These are phyloP conservation scores for Panellus pusillus DNA, from an alignment of 768 basidiomycete genomes.

Conservation along the genomic window DNA sequence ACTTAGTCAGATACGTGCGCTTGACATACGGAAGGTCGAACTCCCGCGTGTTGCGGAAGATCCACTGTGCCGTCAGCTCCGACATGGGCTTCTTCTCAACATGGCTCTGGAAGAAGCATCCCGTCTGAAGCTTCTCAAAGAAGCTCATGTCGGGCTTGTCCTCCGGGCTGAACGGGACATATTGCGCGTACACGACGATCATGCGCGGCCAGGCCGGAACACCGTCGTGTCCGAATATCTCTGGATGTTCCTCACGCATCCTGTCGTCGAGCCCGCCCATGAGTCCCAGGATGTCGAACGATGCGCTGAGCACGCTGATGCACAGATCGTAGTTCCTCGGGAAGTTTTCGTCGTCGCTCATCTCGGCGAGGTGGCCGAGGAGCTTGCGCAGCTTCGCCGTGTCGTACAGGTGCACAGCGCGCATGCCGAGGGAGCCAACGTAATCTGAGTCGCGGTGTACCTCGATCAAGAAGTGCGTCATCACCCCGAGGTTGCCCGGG, in stretches of 20 bases:
- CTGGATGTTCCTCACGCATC: constrained; percentile 15
- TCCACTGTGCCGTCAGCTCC: constrained; percentile 14
- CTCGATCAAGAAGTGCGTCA: constrained; percentile 12
- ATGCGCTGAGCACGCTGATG: constrained; percentile 13
- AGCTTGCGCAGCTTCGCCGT: constrained; percentile 11
- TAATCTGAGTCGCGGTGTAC: constrained; percentile 12
- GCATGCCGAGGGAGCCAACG: constrained; percentile 9
- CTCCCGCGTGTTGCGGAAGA: constrained; percentile 18
- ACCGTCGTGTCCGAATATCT: constrained; percentile 10
- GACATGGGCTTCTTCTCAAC: constrained; percentile 14
- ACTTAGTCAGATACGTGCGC: constrained; percentile 16
- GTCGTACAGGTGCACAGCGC: constrained; percentile 14
- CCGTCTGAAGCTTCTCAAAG: constrained; percentile 11
- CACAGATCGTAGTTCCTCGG: constrained; percentile 14
- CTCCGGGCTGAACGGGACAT: constrained; percentile 9
- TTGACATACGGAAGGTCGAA: constrained; percentile 16
- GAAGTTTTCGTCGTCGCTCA: constrained; percentile 9
- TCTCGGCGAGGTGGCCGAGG: constrained; percentile 9
- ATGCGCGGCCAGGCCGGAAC: constrained; percentile 7
- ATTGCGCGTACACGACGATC: constrained; percentile 17
- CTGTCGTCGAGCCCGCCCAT: constrained; percentile 9
- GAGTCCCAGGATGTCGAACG: constrained; percentile 12
- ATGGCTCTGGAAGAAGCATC: constrained; percentile 6
- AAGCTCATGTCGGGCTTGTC: constrained; percentile 14
- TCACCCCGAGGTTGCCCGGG: constrained; percentile 11